A percentile compares a stretch with the other conserved stretches of the same genome.
Evolutionary conservation across 257 asterid genomes (phyloP).

Genomic region (Jasminum sambac): DNA sequence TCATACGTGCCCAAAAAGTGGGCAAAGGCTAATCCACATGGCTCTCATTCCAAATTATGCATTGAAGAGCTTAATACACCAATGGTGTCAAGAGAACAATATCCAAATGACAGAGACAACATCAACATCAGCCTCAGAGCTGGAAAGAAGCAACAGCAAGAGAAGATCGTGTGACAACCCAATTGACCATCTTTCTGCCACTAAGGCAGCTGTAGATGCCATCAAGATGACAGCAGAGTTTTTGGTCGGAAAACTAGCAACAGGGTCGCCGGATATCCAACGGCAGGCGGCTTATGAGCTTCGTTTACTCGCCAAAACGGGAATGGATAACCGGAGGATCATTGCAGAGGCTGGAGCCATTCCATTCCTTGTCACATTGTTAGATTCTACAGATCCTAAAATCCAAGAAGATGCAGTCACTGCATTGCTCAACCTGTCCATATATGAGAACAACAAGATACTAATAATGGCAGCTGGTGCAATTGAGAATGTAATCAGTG

Average conservation of each 20-base stretch:
- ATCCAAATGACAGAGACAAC: conserved; percentile 42
- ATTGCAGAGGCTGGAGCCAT: conserved; percentile 89
- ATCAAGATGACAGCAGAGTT: conserved; percentile 80
- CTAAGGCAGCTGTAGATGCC: conserved; percentile 66
- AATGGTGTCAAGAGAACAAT: conserved; percentile 81
- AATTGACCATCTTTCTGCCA: conserved; percentile 69
- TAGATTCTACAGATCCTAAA: conserved; percentile 50
- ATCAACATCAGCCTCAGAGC: conserved; percentile 36
- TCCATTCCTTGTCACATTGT: conserved; percentile 66
- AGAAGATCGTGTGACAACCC: conserved; percentile 44
- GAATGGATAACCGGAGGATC: conserved; percentile 86
- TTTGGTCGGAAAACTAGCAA: conserved; percentile 74
- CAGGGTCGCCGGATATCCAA: conserved; percentile 74
- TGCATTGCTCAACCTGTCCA: conserved; percentile 79
- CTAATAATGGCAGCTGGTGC: conserved; percentile 82
- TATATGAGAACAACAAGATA: conserved; percentile 71
- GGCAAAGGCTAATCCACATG: conserved; percentile 82
- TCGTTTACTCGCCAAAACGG: conserved; percentile 71
- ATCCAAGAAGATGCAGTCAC: conserved; percentile 90
- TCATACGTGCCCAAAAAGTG: conserved; percentile 83
- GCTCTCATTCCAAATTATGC: conserved; percentile 84
- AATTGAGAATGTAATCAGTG: conserved; percentile 51
- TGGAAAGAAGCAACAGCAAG: conserved; percentile 43
- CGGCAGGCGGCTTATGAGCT: conserved; percentile 86
- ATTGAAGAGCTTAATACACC: conserved; percentile 60